Evolutionary conservation across 805 yeast genomes (phyloP), one percentile per base, ranked within the genome.

Genomic region (Brettanomyces nanus): DNA sequence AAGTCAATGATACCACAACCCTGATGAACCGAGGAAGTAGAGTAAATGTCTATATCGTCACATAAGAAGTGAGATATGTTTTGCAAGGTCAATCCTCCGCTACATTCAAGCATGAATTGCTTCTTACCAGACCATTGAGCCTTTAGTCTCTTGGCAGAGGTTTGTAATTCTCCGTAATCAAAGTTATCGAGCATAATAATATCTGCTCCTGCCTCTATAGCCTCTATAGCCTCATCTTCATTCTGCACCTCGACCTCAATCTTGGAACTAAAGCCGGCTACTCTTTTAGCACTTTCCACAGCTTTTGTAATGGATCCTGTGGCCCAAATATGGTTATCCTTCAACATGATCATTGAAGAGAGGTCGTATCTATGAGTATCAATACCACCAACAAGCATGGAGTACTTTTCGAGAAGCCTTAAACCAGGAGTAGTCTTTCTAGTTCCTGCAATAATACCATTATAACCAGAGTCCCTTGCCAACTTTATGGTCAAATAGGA

Each of bases 351-450:
- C 97, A 89, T 89, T 2, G 92, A 75, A 32, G 92, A 80, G 40
- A 89, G 72, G 56, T 90, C 97, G 54, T 85, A 85, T 45, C 97
- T 70, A 59, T 89, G 97, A 39, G 92, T 73, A 55, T 89, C 97
- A 39, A 85, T 83, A 3, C 97, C 97, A 23, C 97, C 97, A 7
- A 89, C 94, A 23, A 85, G 63, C 97, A 89, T 90, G 19, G 95
- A 81, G 61, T 89, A 89, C 58, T 89, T 89, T 56, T 89, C 97
- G 41, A 90, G 62, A 31, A 80, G 66, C 52, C 97, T 75, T 45
- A 89, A 71, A 0, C 97, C 97, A 0, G 97, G 97, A 0, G 97
- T 90, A n/a, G 97, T 90, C 62, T 89, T 89, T 55, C 97, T 74
- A 1, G 97, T 89, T 5, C 97, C 97, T 0, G 97, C 97, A 55